These are phyloP conservation scores for Maudiozyma humilis DNA, from an alignment of 1,139 yeast genomes.

Conservation along the genomic window DNA sequence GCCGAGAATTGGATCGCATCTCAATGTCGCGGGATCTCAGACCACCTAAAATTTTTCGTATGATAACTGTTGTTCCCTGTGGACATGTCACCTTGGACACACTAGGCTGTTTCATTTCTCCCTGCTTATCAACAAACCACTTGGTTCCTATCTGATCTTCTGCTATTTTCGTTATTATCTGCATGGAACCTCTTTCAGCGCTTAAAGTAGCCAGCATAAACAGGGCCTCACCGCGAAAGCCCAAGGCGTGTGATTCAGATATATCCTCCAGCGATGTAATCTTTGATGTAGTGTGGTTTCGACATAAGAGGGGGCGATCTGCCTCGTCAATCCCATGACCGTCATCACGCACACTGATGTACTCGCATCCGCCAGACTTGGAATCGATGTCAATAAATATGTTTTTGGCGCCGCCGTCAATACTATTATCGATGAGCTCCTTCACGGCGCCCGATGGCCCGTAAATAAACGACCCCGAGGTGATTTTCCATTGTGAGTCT, in stretches of 20 bases:
- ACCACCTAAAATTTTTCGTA: slow-evolving; percentile 31
- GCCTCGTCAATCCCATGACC: slow-evolving; percentile 51
- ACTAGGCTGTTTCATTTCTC: slow-evolving; percentile 22
- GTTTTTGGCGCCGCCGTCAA: slow-evolving; percentile 52
- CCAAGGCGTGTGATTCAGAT: slow-evolving; percentile 39
- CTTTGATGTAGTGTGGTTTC: slow-evolving; percentile 58
- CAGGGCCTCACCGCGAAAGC: slow-evolving; percentile 69
- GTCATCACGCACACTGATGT: slow-evolving; percentile 54
- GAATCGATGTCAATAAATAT: slow-evolving; percentile 51
- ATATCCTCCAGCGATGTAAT: slow-evolving; percentile 39
- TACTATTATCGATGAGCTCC: slow-evolving; percentile 61
- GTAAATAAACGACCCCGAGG: slow-evolving; percentile 22
- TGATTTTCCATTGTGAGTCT: slow-evolving; percentile 12
- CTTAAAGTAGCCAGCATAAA: slow-evolving; percentile 46
- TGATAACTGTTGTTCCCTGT: slow-evolving; percentile 34
- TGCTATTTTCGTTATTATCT: slow-evolving; percentile 31
- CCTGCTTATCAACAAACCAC: slow-evolving; percentile 34
- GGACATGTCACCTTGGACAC: slow-evolving; percentile 22
- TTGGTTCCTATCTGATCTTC: slow-evolving; percentile 31
- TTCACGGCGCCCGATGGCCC: slow-evolving; percentile 42
- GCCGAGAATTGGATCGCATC: slow-evolving; percentile 24
- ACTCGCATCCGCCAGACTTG: slow-evolving; percentile 45
- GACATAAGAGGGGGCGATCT: slow-evolving; percentile 45
- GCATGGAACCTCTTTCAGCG: slow-evolving; percentile 27
- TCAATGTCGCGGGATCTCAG: slow-evolving; percentile 35